Evolutionary conservation across 2,329 filamentous ascomycete genomes (phyloP), one percentile per base, ranked within the genome.

Genomic region (Cyphellophora europaea): DNA sequence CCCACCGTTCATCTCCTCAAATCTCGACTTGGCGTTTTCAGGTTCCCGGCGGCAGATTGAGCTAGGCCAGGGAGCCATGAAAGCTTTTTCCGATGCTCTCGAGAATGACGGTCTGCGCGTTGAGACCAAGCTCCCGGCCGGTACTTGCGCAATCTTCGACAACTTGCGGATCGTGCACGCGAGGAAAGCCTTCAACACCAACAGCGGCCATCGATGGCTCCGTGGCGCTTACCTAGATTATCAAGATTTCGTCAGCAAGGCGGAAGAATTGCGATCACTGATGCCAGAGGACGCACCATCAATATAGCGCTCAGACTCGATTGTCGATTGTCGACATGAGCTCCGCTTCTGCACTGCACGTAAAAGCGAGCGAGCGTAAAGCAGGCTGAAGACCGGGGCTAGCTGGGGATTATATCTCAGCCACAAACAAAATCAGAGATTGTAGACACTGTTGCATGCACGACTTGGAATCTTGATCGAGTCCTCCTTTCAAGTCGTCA

Each of bases 111-210:
- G 63, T 3, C 73, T 73, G 40, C 58, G 86, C 35, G 81, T 79
- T 51, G 71, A 89, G 63, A 67, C 80, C 39, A 80, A 80, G 57
- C 65, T 95, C 57, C 65, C 76, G 35, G 77, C 82, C 3, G 91
- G 89, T 3, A 83, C 94, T 52, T 93, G 86, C 53, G 87, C 88
- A 10, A 70, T 98, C n/a, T 96, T 98, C 53, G 81, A 93, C 55
- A 96, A 96, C 53, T 32, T 46, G 25, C 71, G 89, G 12, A 69
- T 93, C n/a, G 58, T 93, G 53, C 91, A 96, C 63, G 89, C 87
- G 0, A 69, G 91, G 3, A 71, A 67, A 11, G 74, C 77, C 18
- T 96, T 96, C 57, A 77, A 89, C 38, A 52, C 54, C 13, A 61
- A 61, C 0, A 67, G 69, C 5, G 83, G 83, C 1, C 71, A 77